Percentiles rank a stretch among this genome's conserved stretches.
Conservation (phyloP, 306 rosid genomes). For the Quercus variabilis region DNA sequence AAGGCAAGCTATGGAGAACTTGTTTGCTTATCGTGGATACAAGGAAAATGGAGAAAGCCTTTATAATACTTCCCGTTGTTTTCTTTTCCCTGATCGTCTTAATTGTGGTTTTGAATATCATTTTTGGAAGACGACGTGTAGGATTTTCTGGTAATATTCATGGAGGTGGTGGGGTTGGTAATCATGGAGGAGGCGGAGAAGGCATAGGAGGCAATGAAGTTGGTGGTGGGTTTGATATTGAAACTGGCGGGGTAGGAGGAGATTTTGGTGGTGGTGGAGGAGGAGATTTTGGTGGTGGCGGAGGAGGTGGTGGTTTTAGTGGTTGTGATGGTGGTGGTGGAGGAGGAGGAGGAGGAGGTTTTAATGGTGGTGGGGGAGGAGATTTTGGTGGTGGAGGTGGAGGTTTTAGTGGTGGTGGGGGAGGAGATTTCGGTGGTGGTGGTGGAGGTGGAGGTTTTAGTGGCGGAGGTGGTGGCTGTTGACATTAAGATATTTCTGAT, state of each 20-base stretch:
- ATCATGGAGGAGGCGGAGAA: too few relatives aligned
- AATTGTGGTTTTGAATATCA: background rate
- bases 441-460: background rate
- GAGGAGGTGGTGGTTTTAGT: background rate
- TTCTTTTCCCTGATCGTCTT: background rate
- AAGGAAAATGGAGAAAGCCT: background rate
- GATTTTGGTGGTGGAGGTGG: too few relatives aligned
- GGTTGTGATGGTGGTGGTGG: background rate
- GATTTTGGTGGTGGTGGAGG: slow-evolving; percentile 5
- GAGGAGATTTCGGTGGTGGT: too few relatives aligned
- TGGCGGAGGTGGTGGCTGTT: background rate
- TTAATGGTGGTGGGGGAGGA: too few relatives aligned
- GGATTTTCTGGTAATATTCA: background rate
- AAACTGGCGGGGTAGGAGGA: background rate
- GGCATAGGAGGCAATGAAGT: background rate
- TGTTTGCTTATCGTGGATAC: background rate
- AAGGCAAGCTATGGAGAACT: too few relatives aligned
- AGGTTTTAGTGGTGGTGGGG: too few relatives aligned
- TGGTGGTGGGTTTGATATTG: background rate
- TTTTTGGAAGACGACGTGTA: background rate
- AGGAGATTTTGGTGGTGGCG: slow-evolving; percentile 7
- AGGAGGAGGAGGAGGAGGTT: too few relatives aligned
- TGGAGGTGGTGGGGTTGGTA: background rate
- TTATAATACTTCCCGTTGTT: background rate
- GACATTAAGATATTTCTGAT: too few relatives aligned